Conservation (phyloP, 306 rosid species). For the Arachis hypogaea region DNA sequence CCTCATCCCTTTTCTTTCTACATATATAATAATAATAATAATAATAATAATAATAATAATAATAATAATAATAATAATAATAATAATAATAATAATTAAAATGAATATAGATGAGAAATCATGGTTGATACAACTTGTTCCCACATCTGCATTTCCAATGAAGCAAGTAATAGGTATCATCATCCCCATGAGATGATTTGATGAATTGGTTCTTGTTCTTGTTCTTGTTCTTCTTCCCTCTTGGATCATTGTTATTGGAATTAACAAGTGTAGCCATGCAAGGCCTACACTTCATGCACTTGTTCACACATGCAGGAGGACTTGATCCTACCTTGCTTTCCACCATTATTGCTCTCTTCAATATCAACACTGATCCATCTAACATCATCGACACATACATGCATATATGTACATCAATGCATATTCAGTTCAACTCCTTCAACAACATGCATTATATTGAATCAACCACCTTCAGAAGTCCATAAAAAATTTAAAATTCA, state of each 20-base stretch:
- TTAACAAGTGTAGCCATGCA: conserved; percentile 75
- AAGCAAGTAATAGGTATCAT: conserved; percentile 71
- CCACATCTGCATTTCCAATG: conserved; percentile 95
- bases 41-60: too few species aligned
- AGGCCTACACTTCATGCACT: conserved; percentile 84
- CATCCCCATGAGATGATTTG: conserved; percentile 52
- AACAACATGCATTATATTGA: too few species aligned
- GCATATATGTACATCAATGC: too few species aligned
- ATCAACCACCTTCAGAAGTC: too few species aligned
- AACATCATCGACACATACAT: not conserved
- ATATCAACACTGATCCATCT: conserved; percentile 42
- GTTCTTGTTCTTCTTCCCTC: conserved; percentile 19
- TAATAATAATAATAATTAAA: too few species aligned
- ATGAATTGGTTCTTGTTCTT: not conserved
- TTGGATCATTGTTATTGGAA: conserved; percentile 53
- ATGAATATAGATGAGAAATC: conserved; percentile 17
- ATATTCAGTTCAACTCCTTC: not conserved
- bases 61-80: too few species aligned
- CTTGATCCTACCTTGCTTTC: conserved; percentile 68
- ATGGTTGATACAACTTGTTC: conserved; percentile 70
- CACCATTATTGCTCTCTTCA: conserved; percentile 13
- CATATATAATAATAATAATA: not conserved
- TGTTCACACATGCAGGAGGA: conserved; percentile 81
- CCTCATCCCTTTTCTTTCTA: not conserved
- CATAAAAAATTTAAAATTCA: too few species aligned